Evolutionary conservation across 2,329 filamentous ascomycete species (phyloP), one percentile per base, ranked within the genome.

Genomic region (Amesomyces nigricolor): DNA sequence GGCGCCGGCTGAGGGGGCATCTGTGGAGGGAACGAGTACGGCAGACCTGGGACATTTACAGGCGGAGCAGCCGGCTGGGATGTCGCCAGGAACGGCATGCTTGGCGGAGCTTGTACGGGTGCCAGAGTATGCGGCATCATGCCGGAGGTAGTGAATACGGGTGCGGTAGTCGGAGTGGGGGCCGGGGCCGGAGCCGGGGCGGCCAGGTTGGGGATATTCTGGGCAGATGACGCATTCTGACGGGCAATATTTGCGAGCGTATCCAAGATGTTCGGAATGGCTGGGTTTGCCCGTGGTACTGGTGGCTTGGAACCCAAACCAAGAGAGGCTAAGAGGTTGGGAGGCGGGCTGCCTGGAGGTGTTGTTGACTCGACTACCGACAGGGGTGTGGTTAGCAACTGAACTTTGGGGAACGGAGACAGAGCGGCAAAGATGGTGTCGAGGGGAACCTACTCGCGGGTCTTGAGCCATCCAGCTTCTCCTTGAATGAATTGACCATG

Each of bases 401-500:
- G 51, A 32, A 45, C 44, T 50, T 50, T 29, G 32, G 53, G 26
- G 45, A 35, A 37, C 39, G 43, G 44, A 57, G 32, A 42, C 39
- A 42, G 44, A 29, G 51, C 45, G 35, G 49, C 35, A 37, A 46
- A 37, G 51, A 30, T 16, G 49, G 13, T 52, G 54, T 49, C 35
- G 47, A 59, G 61, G 61, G 59, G 58, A 63, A 77, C 86, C 78
- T 89, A 91, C 87, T 83, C 68, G 80, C 77, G 63, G 76, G 71
- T 57, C 76, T 68, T 48, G 80, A 75, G 58, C 82, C 78, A 61
- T 79, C 86, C 65, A 95, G 71, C 72, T 89, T 91, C 68, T 89
- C 80, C 73, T 90, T 92, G 79, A 95, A 95, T 38, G 82, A 83
- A 60, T 79, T 78, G 65, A 99, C 82, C 83, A 96, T 86, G 52